These are phyloP conservation scores for Pochonia chlamydosporia DNA, from an alignment of 2,329 filamentous ascomycete genomes.

Conservation along the genomic window DNA sequence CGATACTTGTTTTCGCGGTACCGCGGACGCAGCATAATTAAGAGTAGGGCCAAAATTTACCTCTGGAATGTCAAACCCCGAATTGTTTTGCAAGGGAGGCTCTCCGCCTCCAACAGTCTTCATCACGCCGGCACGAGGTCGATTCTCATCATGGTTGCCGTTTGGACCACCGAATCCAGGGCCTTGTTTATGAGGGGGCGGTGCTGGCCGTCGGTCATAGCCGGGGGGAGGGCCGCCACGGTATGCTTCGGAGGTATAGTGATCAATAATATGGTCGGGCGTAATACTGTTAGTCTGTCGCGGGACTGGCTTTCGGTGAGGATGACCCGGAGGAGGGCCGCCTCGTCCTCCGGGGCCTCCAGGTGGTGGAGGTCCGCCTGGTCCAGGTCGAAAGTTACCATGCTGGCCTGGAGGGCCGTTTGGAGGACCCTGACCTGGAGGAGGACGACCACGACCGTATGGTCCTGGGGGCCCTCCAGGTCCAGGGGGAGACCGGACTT, in stretches of 20 bases:
- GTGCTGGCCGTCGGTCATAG: slow-evolving; percentile 9
- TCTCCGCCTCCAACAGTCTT: slow-evolving; percentile 65
- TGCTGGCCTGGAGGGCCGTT: slow-evolving; percentile 13
- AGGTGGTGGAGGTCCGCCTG: slow-evolving; percentile 11
- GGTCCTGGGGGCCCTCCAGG: slow-evolving; percentile 15
- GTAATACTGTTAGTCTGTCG: slow-evolving; percentile 23
- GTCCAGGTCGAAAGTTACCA: slow-evolving; percentile 19
- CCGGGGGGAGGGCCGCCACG: slow-evolving; percentile 13
- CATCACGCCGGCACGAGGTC: slow-evolving; percentile 71
- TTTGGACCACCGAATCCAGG: slow-evolving; percentile 46
- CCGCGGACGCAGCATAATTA: slow-evolving; percentile 47
- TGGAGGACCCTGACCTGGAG: slow-evolving; percentile 10
- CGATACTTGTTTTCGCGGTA: slow-evolving; percentile 24
- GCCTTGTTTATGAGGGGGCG: slow-evolving; percentile 17
- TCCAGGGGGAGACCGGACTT: slow-evolving; percentile 8
- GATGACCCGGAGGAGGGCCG: slow-evolving; percentile 16
- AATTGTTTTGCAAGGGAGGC: slow-evolving; percentile 15
- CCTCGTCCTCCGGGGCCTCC: slow-evolving; percentile 20
- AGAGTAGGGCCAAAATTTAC: slow-evolving; percentile 85
- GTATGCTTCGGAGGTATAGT: slow-evolving; percentile 25
- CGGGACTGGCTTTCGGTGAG: slow-evolving; percentile 23
- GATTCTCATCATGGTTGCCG: slow-evolving; percentile 47
- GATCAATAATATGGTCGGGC: slow-evolving; percentile 33
- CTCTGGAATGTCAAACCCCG: slow-evolving; percentile 56
- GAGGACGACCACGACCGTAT: slow-evolving; percentile 16